Conservation (phyloP, 2,329 filamentous ascomycete species). For the Diaporthe sp. region DNA sequence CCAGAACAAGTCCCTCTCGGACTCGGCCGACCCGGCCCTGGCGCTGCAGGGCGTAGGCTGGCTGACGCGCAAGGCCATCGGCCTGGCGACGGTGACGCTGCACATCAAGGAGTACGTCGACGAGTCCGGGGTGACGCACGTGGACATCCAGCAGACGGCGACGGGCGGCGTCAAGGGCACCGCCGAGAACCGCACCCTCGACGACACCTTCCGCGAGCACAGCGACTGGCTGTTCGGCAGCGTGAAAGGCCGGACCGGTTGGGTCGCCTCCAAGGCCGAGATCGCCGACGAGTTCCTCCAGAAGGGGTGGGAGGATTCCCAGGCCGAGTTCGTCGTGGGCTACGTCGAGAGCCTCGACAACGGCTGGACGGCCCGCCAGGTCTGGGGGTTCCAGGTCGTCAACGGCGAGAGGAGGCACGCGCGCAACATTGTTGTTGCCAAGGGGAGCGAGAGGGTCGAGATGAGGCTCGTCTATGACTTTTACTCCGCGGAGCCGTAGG, state of each 20-base stretch:
- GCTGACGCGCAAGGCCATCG: constrained; percentile 79
- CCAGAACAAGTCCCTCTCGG: constrained; percentile 82
- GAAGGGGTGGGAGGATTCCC: constrained; percentile 71
- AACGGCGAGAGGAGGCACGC: constrained; percentile 65
- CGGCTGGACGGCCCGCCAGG: constrained; percentile 69
- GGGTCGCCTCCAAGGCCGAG: constrained; percentile 57
- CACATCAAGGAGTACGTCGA: constrained; percentile 68
- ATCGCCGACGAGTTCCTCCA: constrained; percentile 62
- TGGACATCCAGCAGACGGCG: constrained; percentile 79
- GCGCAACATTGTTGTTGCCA: constrained; percentile 66
- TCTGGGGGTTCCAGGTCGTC: constrained; percentile 71
- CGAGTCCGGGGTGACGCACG: constrained; percentile 62
- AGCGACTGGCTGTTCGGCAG: constrained; percentile 84
- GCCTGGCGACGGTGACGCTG: constrained; percentile 77
- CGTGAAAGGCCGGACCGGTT: constrained; percentile 71
- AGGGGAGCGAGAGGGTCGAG: constrained; percentile 61
- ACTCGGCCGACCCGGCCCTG: constrained; percentile 76
- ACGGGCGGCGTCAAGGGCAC: constrained; percentile 79
- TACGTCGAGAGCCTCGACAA: constrained; percentile 66
- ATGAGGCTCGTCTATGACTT: constrained; percentile 71
- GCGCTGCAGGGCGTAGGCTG: constrained; percentile 79
- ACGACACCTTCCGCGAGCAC: constrained; percentile 71
- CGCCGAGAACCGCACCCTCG: constrained; percentile 66
- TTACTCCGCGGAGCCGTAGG: constrained; percentile 41
- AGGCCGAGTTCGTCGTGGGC: constrained; percentile 70